Evolutionary conservation across 129 eudicot genomes (phyloP), one percentile per base, ranked within the genome.

Genomic region (Centella asiatica): DNA sequence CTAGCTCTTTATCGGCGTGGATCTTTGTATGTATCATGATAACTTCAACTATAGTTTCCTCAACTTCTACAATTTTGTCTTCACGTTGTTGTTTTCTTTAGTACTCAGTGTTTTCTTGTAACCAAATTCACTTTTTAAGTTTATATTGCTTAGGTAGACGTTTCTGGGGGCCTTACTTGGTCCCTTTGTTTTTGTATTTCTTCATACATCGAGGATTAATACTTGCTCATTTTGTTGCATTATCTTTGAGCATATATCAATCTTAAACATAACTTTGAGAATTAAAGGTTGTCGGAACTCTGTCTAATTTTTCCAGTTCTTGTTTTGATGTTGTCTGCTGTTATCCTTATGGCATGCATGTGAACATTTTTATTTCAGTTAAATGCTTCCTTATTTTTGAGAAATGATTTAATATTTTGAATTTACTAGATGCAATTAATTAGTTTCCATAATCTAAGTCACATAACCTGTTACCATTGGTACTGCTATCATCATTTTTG

Each of bases 1-100:
- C 83, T 93, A 76, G 85, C 81, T 28, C 63, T 93, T 4, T 93
- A 80, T 71, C 69, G 99, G 44, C 82, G 76, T 34, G 96, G 96
- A 31, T 60, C 79, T 74, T 31, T 88, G 82, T 84, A 80, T 72
- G 84, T 93, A 76, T 93, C 96, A 23, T 93, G 78, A 84, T 68
- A 57, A 49, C 56, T 60, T 74, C 44, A 15, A 40, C 23, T 69
- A 12, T 62, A 18, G 56, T 55, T 67, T 69, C 64, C 65, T 53
- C 10, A 27, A 55, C 14, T 66, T 66, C 70, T 18, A 23, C 15
- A 45, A 22, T 44, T 46, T 28, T 25, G 54, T 19, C 64, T 26
- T 20, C 32, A 23, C 18, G 6, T 20, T 55, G 72, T 51, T 46
- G 49, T 51, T 68, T 67, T 20, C 32, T 23, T 24, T 46, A 34